Percentiles rank a stretch among this genome's conserved stretches.
Evolutionary conservation across 345 rosid species (phyloP).

Genomic region (Rhizophora apiculata): DNA sequence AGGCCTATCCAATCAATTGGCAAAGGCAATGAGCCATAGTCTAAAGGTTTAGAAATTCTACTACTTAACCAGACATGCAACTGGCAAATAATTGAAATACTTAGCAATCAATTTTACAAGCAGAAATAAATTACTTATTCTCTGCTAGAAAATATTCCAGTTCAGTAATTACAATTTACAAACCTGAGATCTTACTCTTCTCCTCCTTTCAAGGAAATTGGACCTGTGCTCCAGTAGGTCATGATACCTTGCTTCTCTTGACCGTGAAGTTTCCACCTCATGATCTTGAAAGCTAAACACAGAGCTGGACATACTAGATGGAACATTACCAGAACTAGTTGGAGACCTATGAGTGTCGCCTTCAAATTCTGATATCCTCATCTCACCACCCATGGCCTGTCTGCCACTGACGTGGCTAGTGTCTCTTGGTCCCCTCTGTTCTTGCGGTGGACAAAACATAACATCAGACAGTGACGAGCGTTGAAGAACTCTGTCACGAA

Average conservation of each 20-base stretch:
- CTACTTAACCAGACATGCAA: too few species aligned
- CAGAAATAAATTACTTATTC: not conserved
- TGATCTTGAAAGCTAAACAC: constrained; percentile 50
- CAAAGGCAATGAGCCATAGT: not conserved
- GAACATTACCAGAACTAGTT: constrained; percentile 38
- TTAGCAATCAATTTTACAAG: not conserved
- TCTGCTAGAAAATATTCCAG: not conserved
- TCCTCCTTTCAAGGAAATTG: constrained; percentile 85
- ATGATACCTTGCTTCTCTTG: constrained; percentile 77
- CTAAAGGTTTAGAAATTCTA: too few species aligned
- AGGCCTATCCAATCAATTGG: not conserved
- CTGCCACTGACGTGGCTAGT: constrained; percentile 38
- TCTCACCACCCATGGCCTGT: constrained; percentile 31
- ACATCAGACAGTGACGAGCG: constrained; percentile 64
- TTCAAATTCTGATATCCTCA: constrained; percentile 34
- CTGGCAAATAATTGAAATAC: too few species aligned
- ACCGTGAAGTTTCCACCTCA: constrained; percentile 54
- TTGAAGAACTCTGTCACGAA: constrained; percentile 92
- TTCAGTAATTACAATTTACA: constrained; percentile 19
- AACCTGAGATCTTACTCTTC: constrained; percentile 98
- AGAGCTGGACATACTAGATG: constrained; percentile 48
- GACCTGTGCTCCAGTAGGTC: constrained; percentile 85
- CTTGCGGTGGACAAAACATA: constrained; percentile 49
- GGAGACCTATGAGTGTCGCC: constrained; percentile 31
- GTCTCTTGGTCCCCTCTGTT: constrained; percentile 47